phyloP scores from a whole-genome alignment of 1,139 yeast genomes.

The Lodderomyces beijingensis region DNA sequence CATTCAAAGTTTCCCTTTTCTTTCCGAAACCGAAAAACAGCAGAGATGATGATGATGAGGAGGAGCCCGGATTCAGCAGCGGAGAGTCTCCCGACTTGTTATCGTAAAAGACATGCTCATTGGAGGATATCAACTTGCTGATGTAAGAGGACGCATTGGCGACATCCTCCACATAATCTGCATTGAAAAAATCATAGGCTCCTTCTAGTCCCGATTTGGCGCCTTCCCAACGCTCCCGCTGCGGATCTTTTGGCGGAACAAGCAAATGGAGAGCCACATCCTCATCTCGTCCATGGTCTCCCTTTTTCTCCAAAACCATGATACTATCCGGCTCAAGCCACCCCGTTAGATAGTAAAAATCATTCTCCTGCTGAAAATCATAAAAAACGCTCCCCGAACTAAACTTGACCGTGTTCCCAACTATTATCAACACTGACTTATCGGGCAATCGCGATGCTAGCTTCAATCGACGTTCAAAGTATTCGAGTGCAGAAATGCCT shows the following conservation, averaged over 20 bases:
- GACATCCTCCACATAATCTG: constrained; percentile 65
- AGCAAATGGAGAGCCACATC: constrained; percentile 68
- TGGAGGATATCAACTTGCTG: constrained; percentile 40
- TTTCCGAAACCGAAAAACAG: constrained; percentile 11
- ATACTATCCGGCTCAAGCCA: constrained; percentile 92
- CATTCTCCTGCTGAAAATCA: constrained; percentile 88
- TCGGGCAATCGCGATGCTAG: constrained; percentile 57
- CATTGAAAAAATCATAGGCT: constrained; percentile 78
- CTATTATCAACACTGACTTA: constrained; percentile 65
- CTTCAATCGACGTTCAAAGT: constrained; percentile 61
- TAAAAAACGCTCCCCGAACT: constrained; percentile 90
- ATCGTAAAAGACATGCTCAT: constrained; percentile 47
- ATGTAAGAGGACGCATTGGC: constrained; percentile 40
- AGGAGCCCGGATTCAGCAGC: constrained; percentile 1
- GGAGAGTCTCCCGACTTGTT: constrained; percentile 24
- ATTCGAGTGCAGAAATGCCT: constrained; percentile 81
- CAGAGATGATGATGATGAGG: constrained; percentile 7
- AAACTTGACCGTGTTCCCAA: constrained; percentile 68
- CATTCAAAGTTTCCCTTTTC: constrained; percentile 16
- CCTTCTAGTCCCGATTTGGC: constrained; percentile 83
- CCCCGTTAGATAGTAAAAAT: constrained; percentile 81
- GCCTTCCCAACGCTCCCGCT: constrained; percentile 92
- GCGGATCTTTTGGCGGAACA: constrained; percentile 79
- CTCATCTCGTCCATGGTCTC: constrained; percentile 43
- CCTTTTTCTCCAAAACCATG: constrained; percentile 61